Percentiles rank a stretch among this genome's conserved stretches.
These are phyloP conservation scores for Puccinia polysora DNA, from an alignment of 1,284 basidiomycete species.

Conservation along the genomic window DNA sequence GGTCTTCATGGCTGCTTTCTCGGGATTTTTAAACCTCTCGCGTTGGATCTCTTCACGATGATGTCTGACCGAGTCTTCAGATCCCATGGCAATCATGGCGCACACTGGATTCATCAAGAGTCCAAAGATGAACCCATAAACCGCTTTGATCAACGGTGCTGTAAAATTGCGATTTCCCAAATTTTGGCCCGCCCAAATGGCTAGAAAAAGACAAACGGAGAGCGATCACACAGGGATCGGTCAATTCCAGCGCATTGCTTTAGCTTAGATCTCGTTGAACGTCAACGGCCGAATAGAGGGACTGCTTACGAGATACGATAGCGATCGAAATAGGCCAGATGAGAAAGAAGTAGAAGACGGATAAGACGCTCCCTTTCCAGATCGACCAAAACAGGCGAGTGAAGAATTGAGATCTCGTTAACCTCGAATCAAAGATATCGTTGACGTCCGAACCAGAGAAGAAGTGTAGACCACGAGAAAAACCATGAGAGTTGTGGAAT, in stretches of 20 bases:
- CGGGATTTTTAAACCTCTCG: constrained; percentile 25
- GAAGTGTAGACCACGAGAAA: constrained; percentile 48
- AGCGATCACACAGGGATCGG: no score
- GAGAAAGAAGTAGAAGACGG: constrained; percentile 53
- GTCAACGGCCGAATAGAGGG: not conserved
- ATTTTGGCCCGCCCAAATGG: constrained; percentile 30
- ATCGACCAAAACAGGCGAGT: constrained; percentile 50
- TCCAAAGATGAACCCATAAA: constrained; percentile 37
- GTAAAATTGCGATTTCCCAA: constrained; percentile 34
- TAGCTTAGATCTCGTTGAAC: not conserved
- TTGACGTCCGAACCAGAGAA: constrained; percentile 52
- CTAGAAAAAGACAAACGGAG: not conserved
- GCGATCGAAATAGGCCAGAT: constrained; percentile 54
- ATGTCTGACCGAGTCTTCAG: constrained; percentile 34
- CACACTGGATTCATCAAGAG: constrained; percentile 36
- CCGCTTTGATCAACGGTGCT: constrained; percentile 38
- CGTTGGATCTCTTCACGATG: constrained; percentile 35
- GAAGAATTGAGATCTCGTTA: constrained; percentile 46
- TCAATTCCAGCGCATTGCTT: no score
- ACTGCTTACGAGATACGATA: constrained; percentile 49
- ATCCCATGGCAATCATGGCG: constrained; percentile 42
- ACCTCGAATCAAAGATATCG: constrained; percentile 50
- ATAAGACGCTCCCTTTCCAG: constrained; percentile 53
- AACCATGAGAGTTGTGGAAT: constrained; percentile 47
- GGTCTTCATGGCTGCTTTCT: constrained; percentile 26